Evolutionary conservation across 345 rosid species (phyloP), one percentile per base, ranked within the genome.

Genomic region (Theobroma cacao): DNA sequence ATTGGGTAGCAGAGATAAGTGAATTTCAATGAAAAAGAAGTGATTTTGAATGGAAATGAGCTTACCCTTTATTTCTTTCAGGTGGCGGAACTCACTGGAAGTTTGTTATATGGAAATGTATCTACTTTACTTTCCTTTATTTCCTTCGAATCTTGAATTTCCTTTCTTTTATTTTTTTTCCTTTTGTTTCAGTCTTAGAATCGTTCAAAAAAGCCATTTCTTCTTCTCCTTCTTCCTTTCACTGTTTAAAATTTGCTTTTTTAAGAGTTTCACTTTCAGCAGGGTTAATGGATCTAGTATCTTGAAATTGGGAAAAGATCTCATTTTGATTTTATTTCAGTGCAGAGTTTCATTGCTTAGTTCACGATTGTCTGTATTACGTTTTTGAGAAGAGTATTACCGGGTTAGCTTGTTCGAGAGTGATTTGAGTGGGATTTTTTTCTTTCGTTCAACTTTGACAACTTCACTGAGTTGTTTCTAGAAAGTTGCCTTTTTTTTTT

Each of bases 201-300:
- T 63, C 63, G 12, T 40, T 38, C 0, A 24, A 11, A 65, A 48
- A 48, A 33, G 75, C 41, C 34, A 50, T 3, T 38, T 34, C 64
- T 31, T n/a, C 71, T 48, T 26, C 38, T 28, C 55, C 50, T 67
- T 56, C 18, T 34, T 31, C 75, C 43, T 77, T 74, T 30, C 34
- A 13, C 52, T 43, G 20, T 40, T 74, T 45, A 22, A 7, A 33
- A 26, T 26, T 33, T 53, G 15, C 63, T 52, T 43, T 61, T 30
- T 38, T 50, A 38, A 40, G 34, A 17, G 61, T 22, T 69, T 67
- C 53, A 30, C 17, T 74, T 62, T 78, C 15, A 71, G 66, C 61
- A 73, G 58, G 76, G 69, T 66, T 69, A 68, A 28, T 77, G 88
- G 91, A 89, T 88, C 89, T 86, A 76, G 41, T 61, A 20, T 67